Base-by-base conservation (phyloP, 2,329 filamentous ascomycete genomes). In the Cryphonectria japonica region DNA sequence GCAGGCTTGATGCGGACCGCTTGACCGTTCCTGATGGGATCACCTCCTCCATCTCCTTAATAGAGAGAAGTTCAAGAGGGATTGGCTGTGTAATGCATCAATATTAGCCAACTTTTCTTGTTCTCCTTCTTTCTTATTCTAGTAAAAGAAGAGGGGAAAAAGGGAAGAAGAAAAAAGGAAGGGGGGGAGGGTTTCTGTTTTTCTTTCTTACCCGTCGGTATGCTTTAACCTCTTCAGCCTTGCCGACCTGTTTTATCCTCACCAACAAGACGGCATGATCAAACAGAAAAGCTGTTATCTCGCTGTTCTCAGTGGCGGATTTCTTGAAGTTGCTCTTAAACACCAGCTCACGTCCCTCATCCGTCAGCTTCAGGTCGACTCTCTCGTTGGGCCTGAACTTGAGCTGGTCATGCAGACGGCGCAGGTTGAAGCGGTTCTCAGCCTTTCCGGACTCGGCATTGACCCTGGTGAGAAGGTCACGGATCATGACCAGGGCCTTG, bases 281-380 rank as follows among this genome's bases (percentile, higher is more conserved):
- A 78, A 99, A 98, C 34, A 99, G 86, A 83, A 97, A 99, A 22
- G 94, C 95, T 29, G 94, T 96, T 61, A 99, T 95, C 77, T 98
- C 95, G 0, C 92, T 89, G 63, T 90, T 92, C 79, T 98, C 95
- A 0, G 93, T 95, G 0, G 95, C 92, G 5, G 91, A 90, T 84
- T 98, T 98, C 85, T 97, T 98, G 81, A 99, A 88, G 73, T 91
- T 91, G 77, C 94, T 95, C 84, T 98, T 99, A 83, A 95, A 97
- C 73, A 99, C 90, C 76, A 99, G 85, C 80, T 98, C 94, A 72
- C 96, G 92, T 68, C 93, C 93, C 76, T 97, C 94, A 77, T 99
- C 96, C 0, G 94, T 97, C 66, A 99, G 86, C 80, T 97, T 97
- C 73, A 99, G 84, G 79, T 99, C 96, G 64, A 98, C 95, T 78